Evolutionary conservation across 805 yeast genomes (phyloP), one percentile per base, ranked within the genome.

Genomic region (Saccharomyces eubayanus): DNA sequence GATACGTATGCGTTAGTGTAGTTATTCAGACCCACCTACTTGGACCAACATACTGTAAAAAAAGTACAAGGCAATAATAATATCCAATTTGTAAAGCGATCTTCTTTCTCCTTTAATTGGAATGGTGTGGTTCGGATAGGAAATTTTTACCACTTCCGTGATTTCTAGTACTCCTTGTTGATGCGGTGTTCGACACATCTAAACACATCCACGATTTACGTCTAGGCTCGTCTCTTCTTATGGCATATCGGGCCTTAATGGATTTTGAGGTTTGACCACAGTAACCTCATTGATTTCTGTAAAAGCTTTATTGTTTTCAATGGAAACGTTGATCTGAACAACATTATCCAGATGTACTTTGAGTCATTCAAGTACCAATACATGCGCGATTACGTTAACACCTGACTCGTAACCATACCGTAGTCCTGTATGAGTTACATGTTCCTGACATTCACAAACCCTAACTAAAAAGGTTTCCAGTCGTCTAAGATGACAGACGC

Each of bases 31-130:
- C 85, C 89, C 48, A 85, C 70, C 53, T 81, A 80, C 64, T 84
- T 84, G 53, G 84, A 80, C 86, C 87, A 85, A 67, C 84, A 83
- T 11, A 81, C n/a, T n/a, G 77, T 60, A 82, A 67, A 82, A 77
- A 9, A 84, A 75, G 59, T 81, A 82, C 43, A 77, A 68, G 16
- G 82, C 74, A 50, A 85, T 68, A 31, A 81, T 63, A 10, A 81
- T 56, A 60, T 84, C 89, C 29, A 84, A 64, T 63, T 84, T 84
- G 57, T 73, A 65, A 12, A 82, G 62, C 40, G 82, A 65, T 28
- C n/a, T 70, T 49, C 75, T 73, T 54, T 73, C 75, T 1, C 74
- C 80, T 62, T 76, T 72, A 2, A 83, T 68, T 11, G 63, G 65
- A 6, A 67, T 62, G 6, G 62, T 59, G 57, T 68, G 71, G 50